These are phyloP conservation scores for Vanrija pseudolonga DNA, from an alignment of 1,284 basidiomycete genomes.

Conservation along the genomic window DNA sequence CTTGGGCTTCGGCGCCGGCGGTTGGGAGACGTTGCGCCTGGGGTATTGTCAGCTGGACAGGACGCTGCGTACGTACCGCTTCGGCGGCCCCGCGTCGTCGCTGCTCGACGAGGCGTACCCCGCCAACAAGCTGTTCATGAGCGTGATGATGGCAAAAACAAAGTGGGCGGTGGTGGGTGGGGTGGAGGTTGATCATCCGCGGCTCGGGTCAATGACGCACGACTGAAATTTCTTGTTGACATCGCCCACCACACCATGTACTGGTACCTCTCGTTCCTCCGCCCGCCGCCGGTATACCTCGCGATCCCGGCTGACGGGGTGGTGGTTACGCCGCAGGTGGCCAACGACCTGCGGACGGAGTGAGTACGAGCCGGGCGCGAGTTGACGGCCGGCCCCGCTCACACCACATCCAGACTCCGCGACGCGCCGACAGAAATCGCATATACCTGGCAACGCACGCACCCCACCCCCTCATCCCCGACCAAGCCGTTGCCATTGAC, in stretches of 20 bases:
- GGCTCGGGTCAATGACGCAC: too few relatives aligned
- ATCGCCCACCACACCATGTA: slow-evolving; percentile 33
- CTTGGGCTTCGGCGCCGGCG: not conserved
- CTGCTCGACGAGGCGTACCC: slow-evolving; percentile 1
- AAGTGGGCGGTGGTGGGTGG: too few relatives aligned
- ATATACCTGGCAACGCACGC: slow-evolving; percentile 38
- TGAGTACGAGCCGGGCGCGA: slow-evolving; percentile 16
- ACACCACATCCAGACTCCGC: slow-evolving; percentile 27
- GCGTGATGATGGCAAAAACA: slow-evolving; percentile 1
- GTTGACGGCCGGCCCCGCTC: not conserved
- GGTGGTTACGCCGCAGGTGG: slow-evolving; percentile 48
- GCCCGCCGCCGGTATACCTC: slow-evolving; percentile 42
- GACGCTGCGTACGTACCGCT: not conserved
- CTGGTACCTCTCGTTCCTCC: slow-evolving; percentile 50
- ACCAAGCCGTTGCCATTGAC: slow-evolving; percentile 60
- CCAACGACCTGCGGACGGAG: slow-evolving; percentile 50
- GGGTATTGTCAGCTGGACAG: not conserved
- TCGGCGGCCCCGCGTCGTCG: not conserved
- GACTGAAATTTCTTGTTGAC: slow-evolving; percentile 1
- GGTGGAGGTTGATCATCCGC: too few relatives aligned
- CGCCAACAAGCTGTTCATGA: not conserved
- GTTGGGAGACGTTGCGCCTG: not conserved
- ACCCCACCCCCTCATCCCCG: slow-evolving; percentile 3
- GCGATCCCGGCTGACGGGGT: slow-evolving; percentile 21
- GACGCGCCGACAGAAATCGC: slow-evolving; percentile 27